Percentiles rank a stretch among this genome's conserved stretches.
Evolutionary conservation across 768 basidiomycete genomes (phyloP).

Genomic region (Xanthoconium purpureum): DNA sequence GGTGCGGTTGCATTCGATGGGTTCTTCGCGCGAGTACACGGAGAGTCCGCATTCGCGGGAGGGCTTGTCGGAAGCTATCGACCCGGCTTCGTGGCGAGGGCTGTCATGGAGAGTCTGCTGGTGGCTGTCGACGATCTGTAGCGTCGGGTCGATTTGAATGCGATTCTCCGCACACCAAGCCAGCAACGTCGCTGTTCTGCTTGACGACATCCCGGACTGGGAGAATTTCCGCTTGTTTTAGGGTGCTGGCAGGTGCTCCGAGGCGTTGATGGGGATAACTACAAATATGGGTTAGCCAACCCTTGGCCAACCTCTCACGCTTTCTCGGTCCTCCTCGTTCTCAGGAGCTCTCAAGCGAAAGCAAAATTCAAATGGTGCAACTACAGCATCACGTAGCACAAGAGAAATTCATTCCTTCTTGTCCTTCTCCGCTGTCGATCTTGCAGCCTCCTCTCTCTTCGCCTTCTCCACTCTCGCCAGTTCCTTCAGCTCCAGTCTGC

Average conservation of each 20-base stretch:
- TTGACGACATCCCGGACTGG: constrained; percentile 18
- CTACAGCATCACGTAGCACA: neutral
- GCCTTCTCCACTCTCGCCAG: constrained; percentile 40
- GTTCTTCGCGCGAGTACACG: constrained; percentile 23
- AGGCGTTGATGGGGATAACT: constrained; percentile 20
- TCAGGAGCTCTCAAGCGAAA: neutral
- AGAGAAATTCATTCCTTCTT: constrained; percentile 26
- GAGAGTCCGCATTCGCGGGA: constrained; percentile 17
- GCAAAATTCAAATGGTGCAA: constrained; percentile 1
- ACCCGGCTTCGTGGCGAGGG: neutral
- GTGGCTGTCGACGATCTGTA: constrained; percentile 33
- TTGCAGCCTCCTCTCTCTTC: constrained; percentile 24
- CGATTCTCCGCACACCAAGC: constrained; percentile 49
- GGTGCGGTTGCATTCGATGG: constrained; percentile 22
- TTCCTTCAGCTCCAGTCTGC: constrained; percentile 51
- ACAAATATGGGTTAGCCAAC: constrained; percentile 25
- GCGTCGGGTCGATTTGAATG: constrained; percentile 45
- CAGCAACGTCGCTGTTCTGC: constrained; percentile 29
- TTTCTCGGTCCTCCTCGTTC: neutral
- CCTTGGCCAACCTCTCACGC: constrained; percentile 7
- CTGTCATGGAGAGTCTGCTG: neutral
- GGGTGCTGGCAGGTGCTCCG: constrained; percentile 14
- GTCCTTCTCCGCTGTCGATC: constrained; percentile 24
- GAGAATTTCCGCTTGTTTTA: constrained; percentile 3
- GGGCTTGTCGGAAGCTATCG: constrained; percentile 4